Conservation (phyloP, 176 grass and related monocot species). For the Rhipidocladum racemiflorum region DNA sequence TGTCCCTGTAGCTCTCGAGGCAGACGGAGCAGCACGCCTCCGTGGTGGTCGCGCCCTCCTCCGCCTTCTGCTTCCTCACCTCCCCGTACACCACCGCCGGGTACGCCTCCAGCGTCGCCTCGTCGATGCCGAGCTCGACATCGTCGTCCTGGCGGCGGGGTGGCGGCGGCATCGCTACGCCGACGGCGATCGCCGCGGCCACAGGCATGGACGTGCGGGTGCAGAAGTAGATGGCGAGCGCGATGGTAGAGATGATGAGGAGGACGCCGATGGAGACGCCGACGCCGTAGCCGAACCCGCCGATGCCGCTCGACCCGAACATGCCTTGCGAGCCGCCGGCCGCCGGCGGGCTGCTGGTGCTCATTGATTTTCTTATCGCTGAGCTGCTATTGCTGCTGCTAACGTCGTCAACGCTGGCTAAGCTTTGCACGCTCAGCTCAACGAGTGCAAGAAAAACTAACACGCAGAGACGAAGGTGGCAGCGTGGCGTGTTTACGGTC, state of each 20-base stretch:
- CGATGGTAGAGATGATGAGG: slow-evolving; percentile 57
- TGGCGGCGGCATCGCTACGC: not conserved
- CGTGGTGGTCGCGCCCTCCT: not conserved
- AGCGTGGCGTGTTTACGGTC: slow-evolving; percentile 18
- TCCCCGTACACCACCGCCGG: slow-evolving; percentile 50
- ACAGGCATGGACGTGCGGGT: slow-evolving; percentile 29
- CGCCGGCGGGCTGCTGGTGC: not conserved
- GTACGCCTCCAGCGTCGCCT: slow-evolving; percentile 57
- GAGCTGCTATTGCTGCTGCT: not conserved
- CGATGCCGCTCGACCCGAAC: slow-evolving; percentile 40
- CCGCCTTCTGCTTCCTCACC: slow-evolving; percentile 7
- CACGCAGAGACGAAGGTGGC: not conserved
- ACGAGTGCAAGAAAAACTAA: not conserved
- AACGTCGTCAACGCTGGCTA: slow-evolving; percentile 5
- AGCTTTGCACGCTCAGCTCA: not conserved
- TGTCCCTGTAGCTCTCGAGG: slow-evolving; percentile 48
- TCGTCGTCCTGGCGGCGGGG: not conserved
- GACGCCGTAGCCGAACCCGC: slow-evolving; percentile 60
- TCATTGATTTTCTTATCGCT: not conserved
- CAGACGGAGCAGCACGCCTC: slow-evolving; percentile 60
- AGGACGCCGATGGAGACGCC: slow-evolving; percentile 67
- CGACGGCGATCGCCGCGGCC: not conserved
- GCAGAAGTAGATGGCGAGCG: slow-evolving; percentile 68
- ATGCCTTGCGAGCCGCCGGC: not conserved
- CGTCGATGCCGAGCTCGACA: slow-evolving; percentile 56